Evolutionary conservation across 1,139 yeast genomes (phyloP).

Genomic region (Sugiyamaella pinicola): DNA sequence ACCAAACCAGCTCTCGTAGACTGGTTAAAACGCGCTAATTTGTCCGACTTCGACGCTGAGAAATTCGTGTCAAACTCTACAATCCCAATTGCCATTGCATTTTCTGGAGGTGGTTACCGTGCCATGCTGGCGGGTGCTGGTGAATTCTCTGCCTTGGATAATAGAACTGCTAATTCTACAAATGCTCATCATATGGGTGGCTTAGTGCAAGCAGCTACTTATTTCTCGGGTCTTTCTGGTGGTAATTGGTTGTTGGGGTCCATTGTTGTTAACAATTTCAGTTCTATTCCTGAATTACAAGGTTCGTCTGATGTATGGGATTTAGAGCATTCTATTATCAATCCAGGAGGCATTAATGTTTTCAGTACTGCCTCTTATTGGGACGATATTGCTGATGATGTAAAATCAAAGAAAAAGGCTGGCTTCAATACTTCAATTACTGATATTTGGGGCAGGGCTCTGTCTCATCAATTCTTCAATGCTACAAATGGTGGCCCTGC

Average conservation of each 20-base stretch:
- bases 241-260: slow-evolving; percentile 90
- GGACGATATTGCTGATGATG: slow-evolving; percentile 54
- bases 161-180: slow-evolving; percentile 57
- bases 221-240: slow-evolving; percentile 83
- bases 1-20: slow-evolving; percentile 57
- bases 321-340: slow-evolving; percentile 59
- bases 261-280: slow-evolving; percentile 79
- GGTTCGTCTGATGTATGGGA: slow-evolving; percentile 74
- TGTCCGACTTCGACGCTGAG: slow-evolving; percentile 60
- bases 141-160: slow-evolving; percentile 74
- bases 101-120: slow-evolving; percentile 91
- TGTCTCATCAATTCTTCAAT: slow-evolving; percentile 73
- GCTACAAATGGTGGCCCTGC: slow-evolving; percentile 62
- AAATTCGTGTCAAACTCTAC: slow-evolving; percentile 50
- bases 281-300: slow-evolving; percentile 62
- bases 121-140: slow-evolving; percentile 95
- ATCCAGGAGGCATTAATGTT: slow-evolving; percentile 71
- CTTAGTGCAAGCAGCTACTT: slow-evolving; percentile 73
- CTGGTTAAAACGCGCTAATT: slow-evolving; percentile 59
- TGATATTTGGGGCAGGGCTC: slow-evolving; percentile 92
- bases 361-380: slow-evolving; percentile 66
- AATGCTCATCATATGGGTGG: slow-evolving; percentile 75
- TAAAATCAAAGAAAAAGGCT: slow-evolving; percentile 65
- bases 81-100: slow-evolving; percentile 67
- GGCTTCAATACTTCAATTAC: slow-evolving; percentile 79